phyloP scores from a whole-genome alignment of 768 basidiomycete genomes.

The Sarcomyxa edulis region DNA sequence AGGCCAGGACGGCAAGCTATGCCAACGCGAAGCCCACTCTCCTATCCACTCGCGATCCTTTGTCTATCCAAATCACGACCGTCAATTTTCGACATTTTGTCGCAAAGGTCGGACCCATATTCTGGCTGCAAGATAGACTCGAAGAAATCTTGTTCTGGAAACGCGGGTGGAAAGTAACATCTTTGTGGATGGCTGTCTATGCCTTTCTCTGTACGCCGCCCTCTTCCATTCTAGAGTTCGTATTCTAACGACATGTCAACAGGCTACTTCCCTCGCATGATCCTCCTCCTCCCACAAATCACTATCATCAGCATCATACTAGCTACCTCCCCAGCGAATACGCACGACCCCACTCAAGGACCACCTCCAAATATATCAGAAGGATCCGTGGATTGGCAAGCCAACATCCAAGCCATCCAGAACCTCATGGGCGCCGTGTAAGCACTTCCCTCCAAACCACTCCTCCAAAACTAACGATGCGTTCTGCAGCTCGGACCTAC shows the following conservation, averaged over 20 bases:
- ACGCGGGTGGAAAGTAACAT: slow-evolving; percentile 65
- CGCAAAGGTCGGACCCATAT: slow-evolving; percentile 68
- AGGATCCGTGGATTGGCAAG: slow-evolving; percentile 75
- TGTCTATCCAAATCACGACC: slow-evolving; percentile 74
- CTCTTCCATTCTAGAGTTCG: background rate
- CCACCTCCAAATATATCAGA: slow-evolving; percentile 33
- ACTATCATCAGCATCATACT: slow-evolving; percentile 62
- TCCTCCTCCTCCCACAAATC: slow-evolving; percentile 66
- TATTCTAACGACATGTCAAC: background rate
- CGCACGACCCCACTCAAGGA: slow-evolving; percentile 12
- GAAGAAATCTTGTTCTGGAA: slow-evolving; percentile 87
- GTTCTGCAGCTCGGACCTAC: slow-evolving; percentile 49
- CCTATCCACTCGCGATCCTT: slow-evolving; percentile 56
- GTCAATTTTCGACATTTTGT: slow-evolving; percentile 82
- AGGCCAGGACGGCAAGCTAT: slow-evolving; percentile 17
- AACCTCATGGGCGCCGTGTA: slow-evolving; percentile 86
- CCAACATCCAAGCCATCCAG: slow-evolving; percentile 85
- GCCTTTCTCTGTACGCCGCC: slow-evolving; percentile 66
- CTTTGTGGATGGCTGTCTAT: slow-evolving; percentile 72
- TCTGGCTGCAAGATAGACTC: slow-evolving; percentile 85
- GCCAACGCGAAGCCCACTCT: slow-evolving; percentile 26
- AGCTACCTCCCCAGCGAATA: slow-evolving; percentile 49
- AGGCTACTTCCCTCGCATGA: slow-evolving; percentile 76
- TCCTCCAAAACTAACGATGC: background rate
- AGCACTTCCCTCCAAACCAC: slow-evolving; percentile 17